A percentile compares a stretch with the other conserved stretches of the same genome.
These are phyloP conservation scores for Paramecium octaurelia DNA, from an alignment of 73 alveolate genomes.

Conservation along the genomic window DNA sequence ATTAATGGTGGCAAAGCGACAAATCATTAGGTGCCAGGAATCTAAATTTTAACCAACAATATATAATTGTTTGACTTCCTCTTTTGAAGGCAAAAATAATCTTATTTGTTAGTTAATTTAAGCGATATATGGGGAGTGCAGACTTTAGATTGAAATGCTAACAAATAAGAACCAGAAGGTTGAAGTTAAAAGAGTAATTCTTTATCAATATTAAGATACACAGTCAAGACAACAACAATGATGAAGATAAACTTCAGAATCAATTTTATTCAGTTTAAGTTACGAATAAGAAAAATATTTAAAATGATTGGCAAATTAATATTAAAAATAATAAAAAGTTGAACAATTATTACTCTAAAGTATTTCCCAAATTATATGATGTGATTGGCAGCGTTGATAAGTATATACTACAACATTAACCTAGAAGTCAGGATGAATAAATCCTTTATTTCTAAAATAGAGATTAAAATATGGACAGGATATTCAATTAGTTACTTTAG, in stretches of 20 bases:
- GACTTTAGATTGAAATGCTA: background rate
- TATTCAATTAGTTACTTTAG: background rate
- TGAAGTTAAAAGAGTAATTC: background rate
- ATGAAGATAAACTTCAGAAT: background rate
- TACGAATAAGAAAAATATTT: background rate
- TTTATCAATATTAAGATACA: background rate
- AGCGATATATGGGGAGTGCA: background rate
- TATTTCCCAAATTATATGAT: background rate
- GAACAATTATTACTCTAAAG: background rate
- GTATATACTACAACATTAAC: background rate
- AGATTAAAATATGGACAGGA: background rate
- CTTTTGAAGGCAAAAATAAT: background rate
- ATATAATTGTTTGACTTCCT: background rate
- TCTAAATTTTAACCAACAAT: background rate
- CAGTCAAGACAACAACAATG: background rate
- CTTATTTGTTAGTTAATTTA: background rate
- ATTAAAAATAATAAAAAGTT: background rate
- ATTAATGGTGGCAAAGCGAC: background rate
- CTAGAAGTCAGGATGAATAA: background rate
- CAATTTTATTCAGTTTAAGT: background rate
- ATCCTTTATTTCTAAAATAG: background rate
- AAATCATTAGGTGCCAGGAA: background rate
- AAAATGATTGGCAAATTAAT: conserved; percentile 18
- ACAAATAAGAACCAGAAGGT: background rate
- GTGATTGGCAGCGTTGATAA: background rate